Evolutionary conservation across 805 yeast genomes (phyloP).

Genomic region (Wickerhamomyces silvicola): DNA sequence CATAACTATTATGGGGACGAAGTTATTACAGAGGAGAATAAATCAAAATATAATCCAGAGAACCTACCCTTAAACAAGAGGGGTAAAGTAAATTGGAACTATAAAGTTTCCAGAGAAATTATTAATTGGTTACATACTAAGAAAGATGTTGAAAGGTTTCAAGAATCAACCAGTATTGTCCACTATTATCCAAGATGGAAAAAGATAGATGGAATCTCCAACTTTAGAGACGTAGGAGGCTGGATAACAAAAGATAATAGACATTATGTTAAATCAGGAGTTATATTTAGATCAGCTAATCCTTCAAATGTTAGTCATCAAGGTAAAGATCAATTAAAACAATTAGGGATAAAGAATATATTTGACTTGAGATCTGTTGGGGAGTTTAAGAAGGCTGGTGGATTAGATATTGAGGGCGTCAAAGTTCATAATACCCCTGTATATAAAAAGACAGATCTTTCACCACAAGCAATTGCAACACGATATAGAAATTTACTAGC

Average conservation of each 20-base stretch:
- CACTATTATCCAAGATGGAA: constrained; percentile 52
- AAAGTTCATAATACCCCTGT: constrained; percentile 51
- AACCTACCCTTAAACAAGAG: constrained; percentile 38
- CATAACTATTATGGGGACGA: constrained; percentile 68
- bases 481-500: constrained; percentile 48
- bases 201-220: constrained; percentile 56
- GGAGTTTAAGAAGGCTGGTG: constrained; percentile 44
- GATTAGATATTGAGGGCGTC: constrained; percentile 39
- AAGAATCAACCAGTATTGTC: constrained; percentile 27
- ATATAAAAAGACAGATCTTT: constrained; percentile 43
- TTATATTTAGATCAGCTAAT: constrained; percentile 59
- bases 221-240: constrained; percentile 81
- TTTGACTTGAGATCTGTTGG: constrained; percentile 64
- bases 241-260: constrained; percentile 37
- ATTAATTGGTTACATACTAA: constrained; percentile 40
- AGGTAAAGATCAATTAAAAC: constrained; percentile 37
- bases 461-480: constrained; percentile 58
- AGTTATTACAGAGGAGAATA: constrained; percentile 28
- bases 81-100: constrained; percentile 52
- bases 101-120: constrained; percentile 42
- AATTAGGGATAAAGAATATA: constrained; percentile 43
- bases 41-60: constrained; percentile 27
- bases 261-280: constrained; percentile 43
- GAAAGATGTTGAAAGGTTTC: constrained; percentile 49
- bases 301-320: constrained; percentile 42